Base-by-base conservation (phyloP, 495 filamentous ascomycete species). In the Aspergillus sclerotiicarbonarius region DNA sequence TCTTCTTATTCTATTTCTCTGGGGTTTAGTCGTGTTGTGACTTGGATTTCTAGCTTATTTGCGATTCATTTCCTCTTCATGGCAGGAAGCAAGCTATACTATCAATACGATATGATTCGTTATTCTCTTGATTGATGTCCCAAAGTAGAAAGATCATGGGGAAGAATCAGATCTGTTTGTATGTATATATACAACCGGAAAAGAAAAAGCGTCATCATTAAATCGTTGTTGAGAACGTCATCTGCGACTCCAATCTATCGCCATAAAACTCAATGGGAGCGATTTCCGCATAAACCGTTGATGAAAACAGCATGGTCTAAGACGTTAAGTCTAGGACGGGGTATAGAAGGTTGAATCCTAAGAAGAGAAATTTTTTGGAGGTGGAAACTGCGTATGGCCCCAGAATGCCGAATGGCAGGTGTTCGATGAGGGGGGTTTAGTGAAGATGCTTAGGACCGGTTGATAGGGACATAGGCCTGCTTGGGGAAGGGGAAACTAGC, bases 401-500 rank as follows among this genome's bases (percentile, higher is more conserved):
- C 31, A 32, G 33, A 33, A 47, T 20, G 44, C n/a, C 16, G 30
- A 20, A 56, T 35, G 16, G 46, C 15, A 32, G 29, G 32, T 32
- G n/a, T 18, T 50, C 13, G 43, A 33, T 32, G 48, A 29, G 15
- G 37, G 8, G 10, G 20, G 32, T 50, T 51, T 33, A 33, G 30
- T 13, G 19, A 31, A 35, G 18, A 18, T 45, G 48, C 58, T 69
- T 75, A 74, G 21, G 70, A 69, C 60, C 68, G 68, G n/a, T 63
- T 65, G 43, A 74, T 68, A 31, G 74, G 66, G 54, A 77, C 66
- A 78, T 92, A 94, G 64, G 84, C 80, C 72, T 92, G 83, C 80
- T 92, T 91, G 64, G 90, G 90, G 81, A 82, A 90, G 61, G 90
- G 90, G 79, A 81, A 93, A 58, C 90, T 93, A 66, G 56, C 9